Evolutionary conservation across 139 green algal species (phyloP), one percentile per base, ranked within the genome.

Genomic region (Chlorella sp.): DNA sequence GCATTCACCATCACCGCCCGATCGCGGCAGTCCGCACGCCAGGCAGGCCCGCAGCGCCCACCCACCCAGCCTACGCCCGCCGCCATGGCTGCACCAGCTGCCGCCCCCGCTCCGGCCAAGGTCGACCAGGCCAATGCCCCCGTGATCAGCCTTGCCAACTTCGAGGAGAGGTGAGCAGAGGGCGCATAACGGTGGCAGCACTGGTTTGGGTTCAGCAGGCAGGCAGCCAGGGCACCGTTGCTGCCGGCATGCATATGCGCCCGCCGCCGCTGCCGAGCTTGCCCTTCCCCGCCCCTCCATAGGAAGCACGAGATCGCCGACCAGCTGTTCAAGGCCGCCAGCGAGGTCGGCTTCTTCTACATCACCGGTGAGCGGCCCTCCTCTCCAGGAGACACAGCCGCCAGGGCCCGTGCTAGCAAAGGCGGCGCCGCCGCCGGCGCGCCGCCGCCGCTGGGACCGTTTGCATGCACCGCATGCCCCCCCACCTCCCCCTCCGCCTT

Each of bases 281-380:
- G 60, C 5, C 60, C n/a, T n/a, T 41, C 46, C 44, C 51, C 62
- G 34, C 14, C 48, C 87, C 38, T 16, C 7, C 24, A 68, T 77
- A 41, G 81, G 8, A 89, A 87, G 81, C 32, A 87, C 2, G 76
- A 87, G 51, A 89, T 89, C 16, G 81, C 74, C 1, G 0, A 84
- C 32, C 58, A 89, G 67, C 81, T 89, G 20, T 44, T 79, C 36
- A 19, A 68, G 26, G 82, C 86, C 0, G 74, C 81, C 0, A 51
- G 19, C 1, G 38, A 83, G 22, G 30, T 85, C 6, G 86, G 86
- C 3, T 89, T 87, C 76, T 86, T 89, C 64, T 88, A 87, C 76
- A 78, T 86, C 26, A 60, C 69, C 22, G 81, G 81, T 43, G 73
- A 26, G 73, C 40, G 1, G n/a, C n/a, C n/a, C n/a, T n/a, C n/a